A percentile compares a stretch with the other conserved stretches of the same genome.
These are phyloP conservation scores for Syzygium malaccense DNA, from an alignment of 441 rosid genomes.

Conservation along the genomic window DNA sequence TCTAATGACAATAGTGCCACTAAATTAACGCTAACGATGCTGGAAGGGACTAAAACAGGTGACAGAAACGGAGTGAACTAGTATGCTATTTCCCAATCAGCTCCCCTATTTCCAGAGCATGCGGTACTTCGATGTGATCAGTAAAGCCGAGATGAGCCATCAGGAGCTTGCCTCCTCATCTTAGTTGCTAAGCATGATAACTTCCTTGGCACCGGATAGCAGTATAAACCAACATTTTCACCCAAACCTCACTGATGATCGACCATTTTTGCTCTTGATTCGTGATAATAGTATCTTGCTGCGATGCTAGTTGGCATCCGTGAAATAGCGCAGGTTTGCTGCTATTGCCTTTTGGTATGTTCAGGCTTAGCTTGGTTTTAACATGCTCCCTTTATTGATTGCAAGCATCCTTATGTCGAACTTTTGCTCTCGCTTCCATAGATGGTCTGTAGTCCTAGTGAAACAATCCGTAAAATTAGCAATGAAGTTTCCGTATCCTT, in stretches of 20 bases:
- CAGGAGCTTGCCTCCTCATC: neutral
- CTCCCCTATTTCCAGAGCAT: neutral
- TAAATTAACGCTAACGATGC: too few species aligned
- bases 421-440: neutral
- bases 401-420: neutral
- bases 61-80: neutral
- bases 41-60: neutral
- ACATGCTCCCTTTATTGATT: neutral
- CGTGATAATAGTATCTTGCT: too few species aligned
- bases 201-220: neutral
- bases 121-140: fast-evolving
- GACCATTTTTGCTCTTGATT: too few species aligned
- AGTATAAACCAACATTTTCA: neutral
- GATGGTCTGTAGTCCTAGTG: neutral
- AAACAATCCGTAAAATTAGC: neutral
- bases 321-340: too few species aligned
- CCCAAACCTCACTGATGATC: too few species aligned
- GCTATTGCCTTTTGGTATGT: too few species aligned
- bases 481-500: neutral
- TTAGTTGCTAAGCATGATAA: neutral
- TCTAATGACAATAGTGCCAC: neutral
- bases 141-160: neutral
- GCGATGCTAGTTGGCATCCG: too few species aligned
- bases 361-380: too few species aligned
- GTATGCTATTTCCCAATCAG: neutral